phyloP scores from a whole-genome alignment of 768 basidiomycete genomes.

The Leccinum rimulosum region DNA sequence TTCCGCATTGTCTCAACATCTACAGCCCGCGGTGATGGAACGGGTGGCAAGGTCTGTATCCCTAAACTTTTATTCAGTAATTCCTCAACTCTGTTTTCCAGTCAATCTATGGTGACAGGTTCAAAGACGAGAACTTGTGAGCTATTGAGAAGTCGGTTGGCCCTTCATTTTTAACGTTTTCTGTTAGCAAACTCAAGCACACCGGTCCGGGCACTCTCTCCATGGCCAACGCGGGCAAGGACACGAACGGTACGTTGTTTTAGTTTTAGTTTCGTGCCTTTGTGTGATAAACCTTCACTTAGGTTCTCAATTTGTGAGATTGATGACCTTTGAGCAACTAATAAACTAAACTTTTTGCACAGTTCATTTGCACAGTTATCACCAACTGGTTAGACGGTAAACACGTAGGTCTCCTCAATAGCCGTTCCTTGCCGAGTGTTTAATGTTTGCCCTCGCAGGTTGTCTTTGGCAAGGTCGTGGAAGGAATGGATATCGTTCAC shows the following conservation, averaged over 20 bases:
- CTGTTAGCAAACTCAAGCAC: conserved; percentile 87
- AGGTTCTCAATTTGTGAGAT: conserved; percentile 85
- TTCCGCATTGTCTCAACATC: conserved; percentile 10
- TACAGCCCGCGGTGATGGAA: conserved; percentile 79
- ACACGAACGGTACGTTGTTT: conserved; percentile 74
- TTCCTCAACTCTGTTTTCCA: conserved; percentile 24
- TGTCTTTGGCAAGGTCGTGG: conserved; percentile 89
- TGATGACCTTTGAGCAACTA: not conserved
- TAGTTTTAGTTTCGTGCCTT: not conserved
- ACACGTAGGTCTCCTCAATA: conserved; percentile 52
- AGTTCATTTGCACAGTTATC: conserved; percentile 91
- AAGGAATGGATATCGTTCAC: conserved; percentile 86
- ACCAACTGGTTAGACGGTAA: conserved; percentile 91
- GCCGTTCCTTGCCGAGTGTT: not conserved
- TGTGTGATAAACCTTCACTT: conserved; percentile 5
- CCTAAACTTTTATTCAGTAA: not conserved
- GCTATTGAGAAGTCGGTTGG: conserved; percentile 17
- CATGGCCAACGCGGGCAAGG: conserved; percentile 92
- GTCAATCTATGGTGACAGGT: conserved; percentile 90
- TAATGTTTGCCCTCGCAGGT: conserved; percentile 48
- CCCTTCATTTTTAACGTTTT: not conserved
- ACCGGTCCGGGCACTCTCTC: conserved; percentile 83
- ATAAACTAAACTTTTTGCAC: conserved; percentile 1
- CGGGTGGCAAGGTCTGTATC: conserved; percentile 75
- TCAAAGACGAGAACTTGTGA: conserved; percentile 96